Evolutionary conservation across 257 asterid genomes (phyloP).

Genomic region (Solanum corneliomulleri): DNA sequence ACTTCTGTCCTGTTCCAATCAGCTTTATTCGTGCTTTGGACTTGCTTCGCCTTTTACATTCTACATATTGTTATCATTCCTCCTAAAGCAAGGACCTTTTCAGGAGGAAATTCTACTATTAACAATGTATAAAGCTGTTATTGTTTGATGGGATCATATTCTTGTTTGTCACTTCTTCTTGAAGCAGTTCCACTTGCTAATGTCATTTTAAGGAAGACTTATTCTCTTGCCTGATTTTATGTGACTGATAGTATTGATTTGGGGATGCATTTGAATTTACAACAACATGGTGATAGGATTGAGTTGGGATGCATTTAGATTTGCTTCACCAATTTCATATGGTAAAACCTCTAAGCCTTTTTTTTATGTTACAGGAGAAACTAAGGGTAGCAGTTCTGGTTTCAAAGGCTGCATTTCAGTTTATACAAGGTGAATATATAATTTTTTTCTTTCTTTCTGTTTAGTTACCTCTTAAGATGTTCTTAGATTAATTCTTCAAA

Average conservation of each 20-base stretch:
- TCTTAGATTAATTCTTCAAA: background rate
- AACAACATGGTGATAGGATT: background rate
- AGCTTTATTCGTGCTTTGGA: background rate
- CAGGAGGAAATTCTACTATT: background rate
- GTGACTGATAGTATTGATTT: background rate
- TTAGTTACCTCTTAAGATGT: background rate
- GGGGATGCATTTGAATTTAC: background rate
- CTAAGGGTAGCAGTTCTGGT: constrained; percentile 7
- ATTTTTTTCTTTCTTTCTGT: background rate
- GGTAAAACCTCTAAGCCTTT: background rate
- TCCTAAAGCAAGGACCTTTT: background rate
- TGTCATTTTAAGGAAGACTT: background rate
- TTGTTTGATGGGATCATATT: background rate
- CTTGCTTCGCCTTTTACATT: background rate
- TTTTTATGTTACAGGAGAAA: background rate
- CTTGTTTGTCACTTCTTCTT: background rate
- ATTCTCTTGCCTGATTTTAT: background rate
- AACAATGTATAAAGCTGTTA: background rate
- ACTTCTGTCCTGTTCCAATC: background rate
- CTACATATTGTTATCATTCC: background rate
- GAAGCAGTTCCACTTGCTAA: background rate
- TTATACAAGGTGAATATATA: background rate
- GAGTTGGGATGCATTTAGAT: background rate
- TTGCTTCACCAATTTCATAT: background rate
- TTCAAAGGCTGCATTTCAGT: constrained; percentile 6